phyloP scores from a whole-genome alignment of 2,329 filamentous ascomycete species.

The Colletotrichum echinochloae region DNA sequence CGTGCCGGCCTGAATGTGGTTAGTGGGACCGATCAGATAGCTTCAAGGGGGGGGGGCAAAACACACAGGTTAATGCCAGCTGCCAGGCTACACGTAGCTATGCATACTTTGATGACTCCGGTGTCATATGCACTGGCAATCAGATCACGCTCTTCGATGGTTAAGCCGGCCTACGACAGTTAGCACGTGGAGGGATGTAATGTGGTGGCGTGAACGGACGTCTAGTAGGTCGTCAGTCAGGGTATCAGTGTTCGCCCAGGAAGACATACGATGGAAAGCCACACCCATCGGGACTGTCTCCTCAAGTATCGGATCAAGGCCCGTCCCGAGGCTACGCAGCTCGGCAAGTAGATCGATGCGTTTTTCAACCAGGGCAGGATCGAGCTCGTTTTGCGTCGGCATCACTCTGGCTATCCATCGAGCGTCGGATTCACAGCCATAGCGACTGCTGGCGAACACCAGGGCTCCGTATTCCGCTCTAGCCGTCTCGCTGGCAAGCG shows the following conservation, averaged over 20 bases:
- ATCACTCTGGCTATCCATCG: constrained; percentile 75
- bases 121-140: constrained; percentile 78
- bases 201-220: constrained; percentile 45
- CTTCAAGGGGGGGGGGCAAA: neutral
- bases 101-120: constrained; percentile 75
- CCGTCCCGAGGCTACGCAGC: constrained; percentile 73
- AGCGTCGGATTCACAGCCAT: constrained; percentile 76
- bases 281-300: constrained; percentile 75
- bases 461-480: constrained; percentile 76
- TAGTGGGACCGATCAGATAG: constrained; percentile 29
- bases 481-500: constrained; percentile 76
- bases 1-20: constrained; percentile 64
- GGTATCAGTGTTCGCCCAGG: too few relatives aligned
- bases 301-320: constrained; percentile 73
- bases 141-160: constrained; percentile 79
- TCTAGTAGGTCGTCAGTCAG: constrained; percentile 46
- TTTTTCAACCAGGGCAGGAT: constrained; percentile 63
- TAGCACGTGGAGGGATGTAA: constrained; percentile 34
- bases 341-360: constrained; percentile 75
- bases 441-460: constrained; percentile 79
- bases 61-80: constrained; percentile 79
- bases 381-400: constrained; percentile 62
- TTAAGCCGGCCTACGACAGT: constrained; percentile 70
- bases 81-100: constrained; percentile 84
- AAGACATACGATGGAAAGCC: constrained; percentile 75